Evolutionary conservation across 2,329 filamentous ascomycete genomes (phyloP).

Genomic region (Paraphaeosphaeria minitans): DNA sequence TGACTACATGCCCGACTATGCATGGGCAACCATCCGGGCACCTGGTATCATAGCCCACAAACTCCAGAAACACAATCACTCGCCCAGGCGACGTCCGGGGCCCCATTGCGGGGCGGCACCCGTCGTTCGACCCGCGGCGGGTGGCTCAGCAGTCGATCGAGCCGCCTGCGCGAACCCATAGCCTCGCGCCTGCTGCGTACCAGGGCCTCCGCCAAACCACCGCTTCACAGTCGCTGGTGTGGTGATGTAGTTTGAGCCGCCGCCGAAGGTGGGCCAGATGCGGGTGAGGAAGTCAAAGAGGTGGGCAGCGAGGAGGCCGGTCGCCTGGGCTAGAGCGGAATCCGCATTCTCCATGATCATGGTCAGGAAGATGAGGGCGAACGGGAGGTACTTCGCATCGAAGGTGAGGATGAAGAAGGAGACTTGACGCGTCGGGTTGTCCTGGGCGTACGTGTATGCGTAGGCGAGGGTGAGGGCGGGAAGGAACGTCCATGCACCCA

Average conservation of each 20-base stretch:
- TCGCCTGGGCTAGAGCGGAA: slow-evolving; percentile 67
- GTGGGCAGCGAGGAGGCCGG: slow-evolving; percentile 86
- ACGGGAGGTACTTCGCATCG: slow-evolving; percentile 80
- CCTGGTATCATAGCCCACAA: slow-evolving; percentile 2
- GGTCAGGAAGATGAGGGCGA: slow-evolving; percentile 75
- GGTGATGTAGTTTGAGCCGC: slow-evolving; percentile 74
- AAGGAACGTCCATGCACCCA: slow-evolving; percentile 59
- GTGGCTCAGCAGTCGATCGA: slow-evolving; percentile 16
- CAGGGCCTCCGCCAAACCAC: slow-evolving; percentile 62
- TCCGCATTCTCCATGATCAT: slow-evolving; percentile 68
- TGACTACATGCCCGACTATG: not conserved
- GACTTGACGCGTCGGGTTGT: slow-evolving; percentile 76
- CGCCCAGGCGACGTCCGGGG: slow-evolving; percentile 41
- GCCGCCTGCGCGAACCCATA: slow-evolving; percentile 67
- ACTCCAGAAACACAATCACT: slow-evolving; percentile 10
- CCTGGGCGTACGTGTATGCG: slow-evolving; percentile 83
- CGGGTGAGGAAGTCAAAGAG: slow-evolving; percentile 87
- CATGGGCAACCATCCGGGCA: not conserved
- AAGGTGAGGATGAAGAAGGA: slow-evolving; percentile 84
- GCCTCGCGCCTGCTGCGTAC: slow-evolving; percentile 51
- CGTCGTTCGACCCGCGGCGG: slow-evolving; percentile 33
- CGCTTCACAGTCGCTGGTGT: slow-evolving; percentile 75
- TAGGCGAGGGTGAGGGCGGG: slow-evolving; percentile 75
- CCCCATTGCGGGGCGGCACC: slow-evolving; percentile 34
- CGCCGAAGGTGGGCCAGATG: slow-evolving; percentile 87